Evolutionary conservation across 768 basidiomycete species (phyloP), one percentile per base, ranked within the genome.

Genomic region (Rossbeevera mucosa): DNA sequence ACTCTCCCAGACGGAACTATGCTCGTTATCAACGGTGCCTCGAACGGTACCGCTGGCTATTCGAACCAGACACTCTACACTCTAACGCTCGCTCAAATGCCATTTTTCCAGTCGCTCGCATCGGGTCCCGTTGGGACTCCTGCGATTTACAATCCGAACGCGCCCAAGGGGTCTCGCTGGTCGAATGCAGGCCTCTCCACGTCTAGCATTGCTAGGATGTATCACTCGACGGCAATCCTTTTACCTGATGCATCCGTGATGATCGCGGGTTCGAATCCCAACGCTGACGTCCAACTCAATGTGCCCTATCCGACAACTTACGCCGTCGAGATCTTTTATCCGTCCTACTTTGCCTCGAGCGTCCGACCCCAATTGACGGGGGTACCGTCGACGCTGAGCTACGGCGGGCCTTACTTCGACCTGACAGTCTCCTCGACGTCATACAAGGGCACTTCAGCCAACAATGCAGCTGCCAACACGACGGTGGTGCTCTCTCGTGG

Each of bases 231-330:
- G 0, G 94, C 92, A 8, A 79, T 94, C n/a, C 80, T 97, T 22
- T 81, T 97, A 14, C 86, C 92, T 8, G 93, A 89, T 54, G 90
- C 81, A 1, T 89, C 88, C 2, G 85, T 98, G 31, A 68, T 96
- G 45, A 80, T 95, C 58, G 91, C 91, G 26, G 95, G 95, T 7
- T 92, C 91, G 28, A 97, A 97, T 72, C 94, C 94, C 1, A 94
- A 94, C 63, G 76, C 88, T 29, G 94, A 97, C 60, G 85, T 87
- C 54, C 85, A 86, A 60, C 54, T 72, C 29, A 68, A 72, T n/a
- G 77, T 80, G 9, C 33, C 75, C 30, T 92, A 76, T 75, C 85
- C 86, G 1, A 92, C 92, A 2, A 81, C 84, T 24, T 94, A 94
- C n/a, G n/a, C 81, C 28, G 85, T 87, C 1, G 93, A 95, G 66